phyloP scores from a whole-genome alignment of 805 yeast genomes.

The Spencermartinsiella europaea region DNA sequence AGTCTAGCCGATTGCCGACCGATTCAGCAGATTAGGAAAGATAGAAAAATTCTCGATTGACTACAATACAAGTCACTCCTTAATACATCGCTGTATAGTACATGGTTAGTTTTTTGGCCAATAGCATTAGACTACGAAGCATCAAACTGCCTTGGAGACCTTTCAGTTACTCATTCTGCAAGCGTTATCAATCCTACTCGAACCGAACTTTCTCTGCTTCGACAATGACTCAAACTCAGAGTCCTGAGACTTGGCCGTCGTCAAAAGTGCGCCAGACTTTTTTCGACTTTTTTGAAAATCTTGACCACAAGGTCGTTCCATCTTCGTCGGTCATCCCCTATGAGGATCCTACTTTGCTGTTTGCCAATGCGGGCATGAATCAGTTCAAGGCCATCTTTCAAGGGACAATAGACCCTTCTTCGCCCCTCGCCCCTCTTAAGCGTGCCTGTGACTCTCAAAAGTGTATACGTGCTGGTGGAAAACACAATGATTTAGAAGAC shows the following conservation, averaged over 20 bases:
- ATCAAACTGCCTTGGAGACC: not conserved
- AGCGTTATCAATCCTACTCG: no score
- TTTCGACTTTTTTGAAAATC: constrained; percentile 67
- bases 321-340: constrained; percentile 95
- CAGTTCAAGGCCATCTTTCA: constrained; percentile 96
- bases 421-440: constrained; percentile 76
- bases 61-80: no score
- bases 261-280: constrained; percentile 72
- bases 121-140: not conserved
- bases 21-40: no score
- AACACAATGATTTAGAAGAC: constrained; percentile 93
- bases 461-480: constrained; percentile 99
- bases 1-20: no score
- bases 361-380: constrained; percentile 99
- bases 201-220: not conserved
- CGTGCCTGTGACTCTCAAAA: constrained; percentile 95
- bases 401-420: constrained; percentile 95
- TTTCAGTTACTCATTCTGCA: no score
- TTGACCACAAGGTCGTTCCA: constrained; percentile 75
- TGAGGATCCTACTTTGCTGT: constrained; percentile 94
- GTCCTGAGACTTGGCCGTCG: not conserved
- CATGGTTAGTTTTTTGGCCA: not conserved
- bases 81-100: no score
- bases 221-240: not conserved
- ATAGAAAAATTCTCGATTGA: no score